These are phyloP conservation scores for Pseudofabraea citricarpa DNA, from an alignment of 2,329 filamentous ascomycete species.

Conservation along the genomic window DNA sequence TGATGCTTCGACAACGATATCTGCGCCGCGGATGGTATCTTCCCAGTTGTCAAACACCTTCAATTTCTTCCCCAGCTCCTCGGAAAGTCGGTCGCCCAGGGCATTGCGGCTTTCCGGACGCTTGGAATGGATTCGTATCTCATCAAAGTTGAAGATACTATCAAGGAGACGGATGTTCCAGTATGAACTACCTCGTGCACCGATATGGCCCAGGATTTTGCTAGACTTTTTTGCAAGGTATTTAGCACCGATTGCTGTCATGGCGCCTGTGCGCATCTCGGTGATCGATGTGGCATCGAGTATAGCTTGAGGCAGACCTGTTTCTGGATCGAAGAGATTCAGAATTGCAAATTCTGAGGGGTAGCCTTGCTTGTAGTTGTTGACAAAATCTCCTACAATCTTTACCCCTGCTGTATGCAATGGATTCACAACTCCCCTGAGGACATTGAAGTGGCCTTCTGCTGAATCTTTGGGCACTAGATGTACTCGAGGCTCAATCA, in stretches of 20 bases:
- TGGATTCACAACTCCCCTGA: not conserved
- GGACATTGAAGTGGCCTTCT: slow-evolving; percentile 1
- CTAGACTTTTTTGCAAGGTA: slow-evolving; percentile 1
- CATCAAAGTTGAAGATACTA: slow-evolving; percentile 1
- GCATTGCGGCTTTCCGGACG: not conserved
- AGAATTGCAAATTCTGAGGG: slow-evolving; percentile 3
- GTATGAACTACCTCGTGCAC: not conserved
- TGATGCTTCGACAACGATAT: slow-evolving; percentile 2
- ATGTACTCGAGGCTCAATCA: slow-evolving; percentile 1
- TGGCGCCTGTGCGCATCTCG: not conserved
- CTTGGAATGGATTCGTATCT: not conserved
- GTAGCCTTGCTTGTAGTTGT: not conserved
- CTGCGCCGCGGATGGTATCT: slow-evolving; percentile 1
- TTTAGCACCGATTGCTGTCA: slow-evolving; percentile 1
- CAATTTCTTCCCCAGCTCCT: slow-evolving; percentile 1
- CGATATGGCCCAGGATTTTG: slow-evolving; percentile 2
- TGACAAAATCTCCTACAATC: slow-evolving; percentile 3
- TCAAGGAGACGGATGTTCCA: slow-evolving; percentile 1
- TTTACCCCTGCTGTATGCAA: slow-evolving; percentile 1
- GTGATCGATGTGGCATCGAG: slow-evolving; percentile 1
- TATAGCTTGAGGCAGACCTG: not conserved
- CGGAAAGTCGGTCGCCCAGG: not conserved
- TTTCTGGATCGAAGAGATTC: slow-evolving; percentile 1
- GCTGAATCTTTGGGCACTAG: not conserved
- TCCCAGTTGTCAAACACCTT: slow-evolving; percentile 1